Base-by-base conservation (phyloP, 1,139 yeast genomes). In the Lodderomyces metapsilosis region DNA sequence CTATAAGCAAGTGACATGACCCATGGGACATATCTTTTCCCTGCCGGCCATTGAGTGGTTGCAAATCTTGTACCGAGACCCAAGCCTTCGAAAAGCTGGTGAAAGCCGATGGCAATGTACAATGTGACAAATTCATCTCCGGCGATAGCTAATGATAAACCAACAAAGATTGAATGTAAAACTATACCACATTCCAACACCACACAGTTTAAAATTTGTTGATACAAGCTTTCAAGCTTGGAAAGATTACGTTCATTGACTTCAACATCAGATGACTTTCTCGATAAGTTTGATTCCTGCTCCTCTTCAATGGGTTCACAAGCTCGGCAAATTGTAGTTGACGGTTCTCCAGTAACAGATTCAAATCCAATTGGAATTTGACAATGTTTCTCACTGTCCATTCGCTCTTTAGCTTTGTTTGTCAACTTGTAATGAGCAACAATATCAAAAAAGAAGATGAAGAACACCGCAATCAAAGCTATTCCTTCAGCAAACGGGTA, bases 51-150 rank as follows among this genome's bases (percentile, higher is more conserved):
- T 18, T 49, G 52, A 5, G 68, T 61, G 13, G 61, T 53, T n/a
- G 73, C 72, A 42, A 68, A 61, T 35, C 74, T 49, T 1, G 72
- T 56, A 4, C 74, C 74, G 38, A 68, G 56, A 0, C 73, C 74
- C 41, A 68, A 54, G 8, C 74, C 74, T 51, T 68, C 74, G 43
- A 68, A 68, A 47, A 66, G 53, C 50, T 68, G 74, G 45, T 68
- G 74, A 56, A 68, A 68, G 2, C 62, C 61, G 21, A 68, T 59
- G 5, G 71, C 74, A 34, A 66, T 57, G 45, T 62, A 67, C 21
- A 69, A 53, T 1, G 71, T 54, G 13, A 50, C 54, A 51, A 68
- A 68, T 41, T 65, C 68, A 25, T 63, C 62, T 1, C 70, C 71
- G 2, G 74, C 59, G n/a, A 67, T 59, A 7, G 73, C 68, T 31